Base-by-base conservation (phyloP, 139 green algal species). In the Pleodorina starrii region DNA sequence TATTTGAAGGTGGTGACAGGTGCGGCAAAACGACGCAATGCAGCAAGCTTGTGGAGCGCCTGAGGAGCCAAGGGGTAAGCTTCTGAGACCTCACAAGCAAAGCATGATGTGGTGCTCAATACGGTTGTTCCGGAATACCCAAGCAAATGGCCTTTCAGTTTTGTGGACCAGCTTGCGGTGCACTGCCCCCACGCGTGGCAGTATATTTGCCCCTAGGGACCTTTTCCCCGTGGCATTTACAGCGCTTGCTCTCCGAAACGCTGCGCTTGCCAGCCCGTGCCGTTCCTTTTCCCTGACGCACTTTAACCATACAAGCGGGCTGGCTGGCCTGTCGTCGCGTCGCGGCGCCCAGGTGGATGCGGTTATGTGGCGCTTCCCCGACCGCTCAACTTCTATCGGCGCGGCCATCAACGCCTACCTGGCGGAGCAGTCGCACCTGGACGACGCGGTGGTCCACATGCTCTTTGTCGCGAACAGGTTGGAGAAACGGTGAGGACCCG, bases 11-110 rank as follows among this genome's bases (percentile, higher is more conserved):
- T 48, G 91, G 96, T 0, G 98, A 99, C 87, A 82, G 98, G 0
- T 97, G 95, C 71, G 98, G 98, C 42, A 99, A 99, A 92, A 98
- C 93, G 17, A 99, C 98, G 12, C 98, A 99, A 85, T 95, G 89
- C 43, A 68, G 90, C 50, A 93, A 93, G 63, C 91, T 99, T 14
- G 95, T 98, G 17, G 90, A 97, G 60, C 68, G 95, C 36, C 87
- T 99, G 21, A 80, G 92, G 32, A 54, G 44, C 4, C 40, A 84
- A 72, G 94, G 95, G 76, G 92, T 96, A 69, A 79, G 93, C 16
- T 23, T 71, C 60, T 2, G 54, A n/a, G n/a, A n/a, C n/a, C n/a
- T n/a, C n/a, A n/a, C n/a, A n/a, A n/a, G n/a, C n/a, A n/a, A n/a
- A n/a, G n/a, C n/a, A n/a, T n/a, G n/a, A n/a, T n/a, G 48, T 57